Conservation (phyloP, 306 rosid species). For the Fragaria vesca region DNA sequence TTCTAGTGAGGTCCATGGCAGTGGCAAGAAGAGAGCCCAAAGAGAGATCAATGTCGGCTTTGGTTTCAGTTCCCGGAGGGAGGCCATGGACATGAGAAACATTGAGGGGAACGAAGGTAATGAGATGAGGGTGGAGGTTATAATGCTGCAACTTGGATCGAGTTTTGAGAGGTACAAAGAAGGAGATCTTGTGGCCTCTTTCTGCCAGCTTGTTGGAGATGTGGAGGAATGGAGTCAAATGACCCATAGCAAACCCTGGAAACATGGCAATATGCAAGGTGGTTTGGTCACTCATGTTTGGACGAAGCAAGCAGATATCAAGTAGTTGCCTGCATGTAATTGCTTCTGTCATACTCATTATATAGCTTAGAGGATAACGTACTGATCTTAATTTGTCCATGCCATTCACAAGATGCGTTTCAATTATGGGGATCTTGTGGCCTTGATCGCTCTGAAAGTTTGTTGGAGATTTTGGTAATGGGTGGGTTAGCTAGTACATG, state of each 20-base stretch:
- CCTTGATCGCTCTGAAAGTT: too few relatives aligned
- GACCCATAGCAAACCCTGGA: conserved; percentile 75
- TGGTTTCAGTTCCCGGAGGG: neutral
- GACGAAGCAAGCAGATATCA: too few relatives aligned
- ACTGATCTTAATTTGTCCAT: too few relatives aligned
- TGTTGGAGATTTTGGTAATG: too few relatives aligned
- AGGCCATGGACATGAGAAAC: neutral
- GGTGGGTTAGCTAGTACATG: too few relatives aligned
- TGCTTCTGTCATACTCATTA: too few relatives aligned
- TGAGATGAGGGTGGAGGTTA: neutral
- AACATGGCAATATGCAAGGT: conserved; percentile 27
- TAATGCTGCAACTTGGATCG: neutral
- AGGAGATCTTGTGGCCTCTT: conserved; percentile 35
- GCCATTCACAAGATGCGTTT: too few relatives aligned
- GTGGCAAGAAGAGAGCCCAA: neutral
- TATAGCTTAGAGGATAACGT: too few relatives aligned
- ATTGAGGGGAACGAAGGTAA: neutral
- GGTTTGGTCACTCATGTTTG: neutral
- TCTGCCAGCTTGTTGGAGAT: conserved; percentile 61
- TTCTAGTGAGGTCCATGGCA: neutral
- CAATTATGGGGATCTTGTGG: too few relatives aligned
- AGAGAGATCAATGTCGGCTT: neutral
- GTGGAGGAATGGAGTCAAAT: conserved; percentile 51
- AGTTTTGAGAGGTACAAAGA: conserved; percentile 18
- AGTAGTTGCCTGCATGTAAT: too few relatives aligned